Conservation (phyloP, 2,329 filamentous ascomycete genomes). For the Acephala macrosclerotiorum region DNA sequence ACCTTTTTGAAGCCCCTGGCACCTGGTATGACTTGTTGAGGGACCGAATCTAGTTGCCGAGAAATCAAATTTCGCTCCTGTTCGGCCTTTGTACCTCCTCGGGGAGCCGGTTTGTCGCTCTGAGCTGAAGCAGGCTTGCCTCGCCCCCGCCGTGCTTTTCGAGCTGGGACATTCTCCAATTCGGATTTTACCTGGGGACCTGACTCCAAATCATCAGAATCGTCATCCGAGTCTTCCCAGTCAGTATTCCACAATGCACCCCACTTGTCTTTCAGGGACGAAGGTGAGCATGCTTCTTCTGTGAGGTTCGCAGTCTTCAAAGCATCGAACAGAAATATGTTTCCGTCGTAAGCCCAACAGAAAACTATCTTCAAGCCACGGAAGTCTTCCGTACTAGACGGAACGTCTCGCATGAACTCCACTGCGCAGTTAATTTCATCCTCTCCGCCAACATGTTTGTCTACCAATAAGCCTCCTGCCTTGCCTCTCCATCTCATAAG, state of each 20-base stretch:
- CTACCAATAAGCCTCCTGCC: constrained; percentile 5
- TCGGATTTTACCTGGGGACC: too few relatives aligned
- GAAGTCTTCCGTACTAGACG: background rate
- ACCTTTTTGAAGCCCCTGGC: too few relatives aligned
- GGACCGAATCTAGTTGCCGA: too few relatives aligned
- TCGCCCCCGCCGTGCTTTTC: too few relatives aligned
- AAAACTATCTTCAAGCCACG: background rate
- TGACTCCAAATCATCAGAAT: background rate
- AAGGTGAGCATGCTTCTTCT: background rate
- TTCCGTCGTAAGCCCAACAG: background rate
- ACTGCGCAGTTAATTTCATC: background rate
- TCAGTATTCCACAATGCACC: constrained; percentile 2
- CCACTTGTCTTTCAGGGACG: background rate
- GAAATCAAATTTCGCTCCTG: too few relatives aligned
- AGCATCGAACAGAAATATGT: background rate
- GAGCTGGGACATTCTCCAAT: too few relatives aligned
- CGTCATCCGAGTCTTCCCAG: background rate
- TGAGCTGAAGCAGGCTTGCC: too few relatives aligned
- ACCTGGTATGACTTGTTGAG: too few relatives aligned
- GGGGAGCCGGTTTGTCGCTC: too few relatives aligned
- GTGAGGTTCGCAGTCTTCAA: background rate
- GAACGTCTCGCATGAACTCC: background rate
- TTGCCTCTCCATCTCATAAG: constrained; percentile 15
- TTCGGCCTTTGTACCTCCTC: too few relatives aligned
- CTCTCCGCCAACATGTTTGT: background rate